Conservation (phyloP, 1,284 basidiomycete species). For the Malassezia equina region DNA sequence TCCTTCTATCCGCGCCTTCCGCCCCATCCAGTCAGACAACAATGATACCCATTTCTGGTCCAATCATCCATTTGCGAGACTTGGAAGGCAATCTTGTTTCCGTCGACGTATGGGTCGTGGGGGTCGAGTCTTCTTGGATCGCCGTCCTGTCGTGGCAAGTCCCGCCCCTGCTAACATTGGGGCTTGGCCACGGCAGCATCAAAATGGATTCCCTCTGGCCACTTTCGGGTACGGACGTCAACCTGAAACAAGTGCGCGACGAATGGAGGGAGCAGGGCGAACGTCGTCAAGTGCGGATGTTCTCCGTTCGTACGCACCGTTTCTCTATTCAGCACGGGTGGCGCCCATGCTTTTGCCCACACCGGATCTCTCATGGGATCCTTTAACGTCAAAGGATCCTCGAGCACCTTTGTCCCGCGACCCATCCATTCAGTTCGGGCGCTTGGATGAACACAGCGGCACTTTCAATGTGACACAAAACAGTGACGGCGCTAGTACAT, state of each 20-base stretch:
- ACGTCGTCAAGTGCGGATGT: background rate
- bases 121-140: conserved; percentile 43
- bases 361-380: conserved; percentile 7
- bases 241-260: background rate
- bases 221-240: background rate
- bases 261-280: background rate
- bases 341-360: conserved; percentile 13
- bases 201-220: conserved; percentile 4
- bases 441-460: background rate
- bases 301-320: conserved; percentile 3
- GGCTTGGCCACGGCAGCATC: conserved; percentile 30
- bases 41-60: conserved; percentile 17
- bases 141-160: conserved; percentile 36
- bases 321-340: conserved; percentile 8
- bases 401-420: conserved; percentile 5
- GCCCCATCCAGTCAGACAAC: conserved; percentile 39
- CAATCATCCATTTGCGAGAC: conserved; percentile 21
- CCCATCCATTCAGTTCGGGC: background rate
- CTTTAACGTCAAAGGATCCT: background rate
- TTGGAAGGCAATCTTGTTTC: conserved; percentile 43
- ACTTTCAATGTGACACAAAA: background rate
- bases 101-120: conserved; percentile 43
- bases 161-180: conserved; percentile 37
- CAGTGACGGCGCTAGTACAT: conserved; percentile 32
- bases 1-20: conserved; percentile 31